These are phyloP conservation scores for Carex sylvatica DNA, from an alignment of 202 grass and related monocot genomes.

Conservation along the genomic window DNA sequence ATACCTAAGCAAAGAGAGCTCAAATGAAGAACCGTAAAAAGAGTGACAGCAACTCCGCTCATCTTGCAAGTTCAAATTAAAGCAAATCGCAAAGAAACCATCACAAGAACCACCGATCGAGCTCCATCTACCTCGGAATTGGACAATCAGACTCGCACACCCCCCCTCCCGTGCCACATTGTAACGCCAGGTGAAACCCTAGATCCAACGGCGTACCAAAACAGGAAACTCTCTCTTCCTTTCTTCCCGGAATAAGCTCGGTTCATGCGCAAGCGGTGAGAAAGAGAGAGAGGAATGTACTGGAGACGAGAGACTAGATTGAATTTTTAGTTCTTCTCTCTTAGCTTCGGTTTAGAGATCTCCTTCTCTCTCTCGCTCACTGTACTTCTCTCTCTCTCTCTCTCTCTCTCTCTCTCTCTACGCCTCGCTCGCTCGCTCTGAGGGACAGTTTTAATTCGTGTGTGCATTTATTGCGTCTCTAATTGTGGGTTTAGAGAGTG, in stretches of 20 bases:
- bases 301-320: neutral
- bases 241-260: slow-evolving; percentile 6
- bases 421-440: neutral
- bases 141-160: neutral
- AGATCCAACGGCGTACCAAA: slow-evolving; percentile 28
- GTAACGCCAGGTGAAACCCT: slow-evolving; percentile 11
- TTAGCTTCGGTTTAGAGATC: neutral
- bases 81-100: slow-evolving; percentile 20
- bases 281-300: slow-evolving; percentile 5
- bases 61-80: slow-evolving; percentile 24
- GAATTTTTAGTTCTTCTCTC: neutral
- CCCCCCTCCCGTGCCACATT: slow-evolving; percentile 4
- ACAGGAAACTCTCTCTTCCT: neutral
- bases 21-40: slow-evolving; percentile 16
- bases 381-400: neutral
- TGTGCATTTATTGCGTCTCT: slow-evolving; percentile 36
- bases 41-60: slow-evolving; percentile 4
- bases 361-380: neutral
- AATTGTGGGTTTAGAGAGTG: slow-evolving; percentile 29
- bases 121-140: slow-evolving; percentile 4
- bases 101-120: slow-evolving; percentile 9
- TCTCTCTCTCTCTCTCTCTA: neutral
- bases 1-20: slow-evolving; percentile 25
- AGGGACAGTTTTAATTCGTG: slow-evolving; percentile 23
- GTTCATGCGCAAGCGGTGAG: neutral